Conservation (phyloP, 441 rosid genomes). For the Brassica hybrid region DNA sequence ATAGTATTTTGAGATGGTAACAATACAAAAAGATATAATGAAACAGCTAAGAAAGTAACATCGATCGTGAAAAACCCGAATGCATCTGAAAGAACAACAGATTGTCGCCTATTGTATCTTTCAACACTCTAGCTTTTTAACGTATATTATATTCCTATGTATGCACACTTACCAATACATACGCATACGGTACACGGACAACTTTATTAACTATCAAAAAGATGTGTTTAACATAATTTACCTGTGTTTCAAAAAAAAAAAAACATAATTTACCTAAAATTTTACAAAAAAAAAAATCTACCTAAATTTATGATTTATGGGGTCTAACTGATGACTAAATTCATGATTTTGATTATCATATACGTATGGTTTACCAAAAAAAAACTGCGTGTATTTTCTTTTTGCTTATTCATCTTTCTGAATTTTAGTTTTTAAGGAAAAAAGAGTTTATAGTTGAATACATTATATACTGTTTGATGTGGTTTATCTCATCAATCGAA, state of each 20-base stretch:
- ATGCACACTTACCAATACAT: conserved; percentile 24
- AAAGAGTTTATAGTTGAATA: no score
- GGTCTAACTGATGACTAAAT: background rate
- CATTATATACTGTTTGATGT: background rate
- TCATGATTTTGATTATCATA: background rate
- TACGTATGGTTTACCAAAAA: background rate
- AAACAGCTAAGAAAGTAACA: conserved; percentile 37
- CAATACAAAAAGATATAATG: conserved; percentile 7
- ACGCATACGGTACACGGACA: conserved; percentile 19
- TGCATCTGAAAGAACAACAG: conserved; percentile 39
- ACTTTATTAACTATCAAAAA: conserved; percentile 12
- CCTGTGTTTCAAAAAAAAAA: no score
- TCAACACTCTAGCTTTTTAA: conserved; percentile 13
- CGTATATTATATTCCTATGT: conserved; percentile 17
- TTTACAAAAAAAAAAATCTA: no score
- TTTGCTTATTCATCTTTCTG: background rate
- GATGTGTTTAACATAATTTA: no score
- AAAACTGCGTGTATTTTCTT: background rate
- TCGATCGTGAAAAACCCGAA: conserved; percentile 26
- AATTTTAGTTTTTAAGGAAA: background rate
- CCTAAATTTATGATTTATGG: no score
- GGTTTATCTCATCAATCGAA: background rate
- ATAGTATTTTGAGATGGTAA: background rate
- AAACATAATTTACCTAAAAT: no score
- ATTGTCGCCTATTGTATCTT: conserved; percentile 34